These are phyloP conservation scores for Chenopodium suecicum DNA, from an alignment of 148 eudicot species.

Conservation along the genomic window DNA sequence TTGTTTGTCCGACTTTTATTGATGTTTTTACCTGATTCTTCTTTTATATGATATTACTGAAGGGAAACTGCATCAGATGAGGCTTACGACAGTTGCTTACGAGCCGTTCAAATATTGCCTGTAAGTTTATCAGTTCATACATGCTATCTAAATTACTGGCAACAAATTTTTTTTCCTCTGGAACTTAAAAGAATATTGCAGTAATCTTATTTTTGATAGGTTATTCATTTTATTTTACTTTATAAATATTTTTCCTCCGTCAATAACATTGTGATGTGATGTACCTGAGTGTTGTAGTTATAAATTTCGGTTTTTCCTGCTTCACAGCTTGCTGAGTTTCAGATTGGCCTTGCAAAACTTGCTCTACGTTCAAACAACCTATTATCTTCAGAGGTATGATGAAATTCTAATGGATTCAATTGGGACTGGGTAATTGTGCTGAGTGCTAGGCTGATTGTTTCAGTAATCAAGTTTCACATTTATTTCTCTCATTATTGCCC, in stretches of 20 bases:
- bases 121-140: slow-evolving; percentile 45
- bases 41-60: slow-evolving; percentile 21
- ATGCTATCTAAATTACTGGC: slow-evolving; percentile 3
- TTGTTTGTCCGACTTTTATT: background rate
- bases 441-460: background rate
- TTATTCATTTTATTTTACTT: background rate
- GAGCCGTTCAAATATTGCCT: slow-evolving; percentile 82
- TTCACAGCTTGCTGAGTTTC: slow-evolving; percentile 85
- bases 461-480: background rate
- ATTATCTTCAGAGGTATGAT: slow-evolving; percentile 73
- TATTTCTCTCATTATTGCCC: slow-evolving; percentile 11
- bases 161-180: background rate
- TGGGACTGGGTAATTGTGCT: background rate
- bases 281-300: slow-evolving; percentile 6
- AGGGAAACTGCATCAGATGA: slow-evolving; percentile 72
- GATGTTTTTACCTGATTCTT: slow-evolving; percentile 15
- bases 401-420: slow-evolving; percentile 13
- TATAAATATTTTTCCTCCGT: background rate
- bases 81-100: slow-evolving; percentile 95
- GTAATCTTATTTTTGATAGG: background rate
- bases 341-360: slow-evolving; percentile 88
- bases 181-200: background rate
- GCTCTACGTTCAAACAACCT: slow-evolving; percentile 69
- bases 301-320: slow-evolving; percentile 20
- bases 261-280: background rate